These are phyloP conservation scores for Spergularia azorica DNA, from an alignment of 179 eudicot species.

Conservation along the genomic window DNA sequence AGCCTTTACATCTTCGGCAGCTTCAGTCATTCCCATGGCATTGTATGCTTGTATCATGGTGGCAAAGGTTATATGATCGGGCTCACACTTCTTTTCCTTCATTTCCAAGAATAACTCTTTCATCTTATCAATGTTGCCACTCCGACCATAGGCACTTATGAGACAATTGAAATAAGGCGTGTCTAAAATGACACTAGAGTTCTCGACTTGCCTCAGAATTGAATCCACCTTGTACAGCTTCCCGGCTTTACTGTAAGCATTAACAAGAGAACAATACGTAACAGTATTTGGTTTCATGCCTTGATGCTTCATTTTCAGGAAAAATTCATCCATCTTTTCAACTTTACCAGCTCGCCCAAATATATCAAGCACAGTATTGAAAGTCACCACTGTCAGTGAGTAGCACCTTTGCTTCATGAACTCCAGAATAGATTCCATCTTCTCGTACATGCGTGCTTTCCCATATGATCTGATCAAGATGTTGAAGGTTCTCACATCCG, in stretches of 20 bases:
- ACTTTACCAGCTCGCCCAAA: conserved; percentile 65
- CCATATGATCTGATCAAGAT: conserved; percentile 86
- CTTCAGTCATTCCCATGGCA: conserved; percentile 60
- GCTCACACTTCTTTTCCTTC: conserved; percentile 60
- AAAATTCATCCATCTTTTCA: conserved; percentile 66
- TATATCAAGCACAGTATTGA: conserved; percentile 61
- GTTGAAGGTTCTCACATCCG: conserved; percentile 79
- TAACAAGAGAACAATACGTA: conserved; percentile 77
- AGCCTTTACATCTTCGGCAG: conserved; percentile 42
- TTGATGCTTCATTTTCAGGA: conserved; percentile 85
- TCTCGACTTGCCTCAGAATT: conserved; percentile 73
- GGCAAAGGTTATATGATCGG: conserved; percentile 71
- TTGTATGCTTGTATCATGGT: conserved; percentile 79
- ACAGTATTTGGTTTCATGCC: conserved; percentile 82
- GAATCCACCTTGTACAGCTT: conserved; percentile 69
- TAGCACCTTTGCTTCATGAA: conserved; percentile 72
- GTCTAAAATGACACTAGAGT: conserved; percentile 76
- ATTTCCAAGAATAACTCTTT: conserved; percentile 53
- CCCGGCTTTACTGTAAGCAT: conserved; percentile 70
- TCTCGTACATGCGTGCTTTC: conserved; percentile 58
- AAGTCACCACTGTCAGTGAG: conserved; percentile 74
- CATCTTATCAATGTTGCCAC: conserved; percentile 66
- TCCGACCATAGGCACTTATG: conserved; percentile 75
- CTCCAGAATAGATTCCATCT: conserved; percentile 66
- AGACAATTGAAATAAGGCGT: conserved; percentile 79